These are phyloP conservation scores for Barnettozyma wickerhamii DNA, from an alignment of 805 yeast genomes.

Conservation along the genomic window DNA sequence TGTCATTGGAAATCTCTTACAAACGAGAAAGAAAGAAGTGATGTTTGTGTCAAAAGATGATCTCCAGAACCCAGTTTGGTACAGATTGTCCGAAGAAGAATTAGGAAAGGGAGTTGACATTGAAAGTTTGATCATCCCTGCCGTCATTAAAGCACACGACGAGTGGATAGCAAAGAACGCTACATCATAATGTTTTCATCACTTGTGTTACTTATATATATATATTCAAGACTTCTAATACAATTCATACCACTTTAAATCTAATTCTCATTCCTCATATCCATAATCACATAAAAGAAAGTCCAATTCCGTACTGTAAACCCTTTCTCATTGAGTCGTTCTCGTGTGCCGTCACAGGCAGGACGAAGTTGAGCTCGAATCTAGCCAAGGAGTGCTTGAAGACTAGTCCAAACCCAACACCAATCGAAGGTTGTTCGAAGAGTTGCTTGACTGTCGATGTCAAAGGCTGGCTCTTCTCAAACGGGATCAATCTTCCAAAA, in stretches of 20 bases:
- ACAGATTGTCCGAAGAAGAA: constrained; percentile 41
- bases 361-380: constrained; percentile 59
- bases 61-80: constrained; percentile 39
- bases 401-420: constrained; percentile 57
- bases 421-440: constrained; percentile 40
- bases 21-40: constrained; percentile 83
- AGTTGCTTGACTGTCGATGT: constrained; percentile 26
- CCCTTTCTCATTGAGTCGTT: constrained; percentile 57
- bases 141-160: constrained; percentile 59
- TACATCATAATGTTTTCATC: background rate
- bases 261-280: background rate
- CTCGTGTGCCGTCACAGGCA: constrained; percentile 52
- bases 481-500: constrained; percentile 55
- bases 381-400: constrained; percentile 63
- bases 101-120: constrained; percentile 48
- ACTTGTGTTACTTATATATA: no score
- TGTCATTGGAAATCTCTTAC: constrained; percentile 90
- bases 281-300: constrained; percentile 38
- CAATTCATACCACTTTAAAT: background rate
- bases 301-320: constrained; percentile 60
- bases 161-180: constrained; percentile 48
- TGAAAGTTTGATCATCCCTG: constrained; percentile 78
- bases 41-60: constrained; percentile 65
- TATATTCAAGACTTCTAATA: no score
- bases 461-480: constrained; percentile 28